Percentiles rank a stretch among this genome's conserved stretches.
Evolutionary conservation across 169 alveolate genomes (phyloP).

Genomic region (Cardiosporidium cionae): DNA sequence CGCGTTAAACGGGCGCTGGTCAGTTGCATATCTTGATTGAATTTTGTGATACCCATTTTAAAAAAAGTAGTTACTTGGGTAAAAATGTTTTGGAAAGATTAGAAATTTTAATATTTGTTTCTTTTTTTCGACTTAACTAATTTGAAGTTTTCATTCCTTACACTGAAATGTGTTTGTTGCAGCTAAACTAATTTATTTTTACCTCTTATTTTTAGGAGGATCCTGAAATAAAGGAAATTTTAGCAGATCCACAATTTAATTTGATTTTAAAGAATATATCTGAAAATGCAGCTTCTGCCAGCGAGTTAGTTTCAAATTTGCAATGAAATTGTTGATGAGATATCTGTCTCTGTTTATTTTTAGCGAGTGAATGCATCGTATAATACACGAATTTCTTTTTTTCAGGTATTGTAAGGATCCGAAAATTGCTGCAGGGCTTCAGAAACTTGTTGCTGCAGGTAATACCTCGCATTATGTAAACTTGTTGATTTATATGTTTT

Average conservation of each 20-base stretch:
- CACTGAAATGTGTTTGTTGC: not conserved
- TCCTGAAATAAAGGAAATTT: slow-evolving; percentile 93
- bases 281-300: slow-evolving; percentile 63
- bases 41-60: not conserved
- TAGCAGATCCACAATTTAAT: slow-evolving; percentile 90
- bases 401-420: slow-evolving; percentile 84
- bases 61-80: not conserved
- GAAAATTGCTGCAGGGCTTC: slow-evolving; percentile 80
- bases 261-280: slow-evolving; percentile 67
- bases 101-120: not conserved
- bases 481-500: no score
- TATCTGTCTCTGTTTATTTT: not conserved
- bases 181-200: slow-evolving; percentile 15
- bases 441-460: slow-evolving; percentile 95
- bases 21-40: not conserved
- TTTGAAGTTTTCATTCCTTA: not conserved
- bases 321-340: not conserved
- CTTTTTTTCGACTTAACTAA: not conserved
- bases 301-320: slow-evolving; percentile 10
- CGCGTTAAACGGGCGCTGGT: not conserved
- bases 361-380: not conserved
- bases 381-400: not conserved
- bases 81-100: slow-evolving; percentile 50
- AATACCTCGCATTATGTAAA: no score
- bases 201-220: slow-evolving; percentile 73